Evolutionary conservation across 139 green algal genomes (phyloP).

Genomic region (Chlorella sp.): DNA sequence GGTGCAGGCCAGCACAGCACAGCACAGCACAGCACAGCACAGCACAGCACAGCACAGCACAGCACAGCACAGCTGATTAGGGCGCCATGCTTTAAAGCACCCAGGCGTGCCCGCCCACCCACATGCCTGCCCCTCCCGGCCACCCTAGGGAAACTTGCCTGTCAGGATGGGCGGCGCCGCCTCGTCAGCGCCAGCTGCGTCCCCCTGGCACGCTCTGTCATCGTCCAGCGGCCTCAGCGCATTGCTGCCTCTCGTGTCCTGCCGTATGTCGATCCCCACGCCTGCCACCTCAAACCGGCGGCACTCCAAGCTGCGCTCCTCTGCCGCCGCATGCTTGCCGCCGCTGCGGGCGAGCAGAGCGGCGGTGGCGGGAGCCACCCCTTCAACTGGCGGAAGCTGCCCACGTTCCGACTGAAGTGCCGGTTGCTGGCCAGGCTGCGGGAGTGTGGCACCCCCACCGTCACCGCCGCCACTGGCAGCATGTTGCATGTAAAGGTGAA

Average conservation of each 20-base stretch:
- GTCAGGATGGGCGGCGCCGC: background rate
- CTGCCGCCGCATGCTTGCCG: too few relatives aligned
- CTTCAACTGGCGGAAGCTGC: background rate
- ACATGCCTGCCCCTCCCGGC: background rate
- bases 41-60: background rate
- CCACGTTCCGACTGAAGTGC: background rate
- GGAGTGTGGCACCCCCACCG: background rate
- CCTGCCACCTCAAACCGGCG: conserved; percentile 31
- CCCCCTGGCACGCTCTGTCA: background rate
- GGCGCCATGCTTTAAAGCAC: background rate
- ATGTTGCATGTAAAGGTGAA: too few relatives aligned
- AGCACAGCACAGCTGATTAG: background rate
- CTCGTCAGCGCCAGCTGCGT: background rate
- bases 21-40: background rate
- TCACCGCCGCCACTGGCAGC: background rate
- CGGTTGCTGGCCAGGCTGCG: background rate
- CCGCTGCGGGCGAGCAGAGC: background rate
- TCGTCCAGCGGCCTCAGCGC: conserved; percentile 27
- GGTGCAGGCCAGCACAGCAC: background rate
- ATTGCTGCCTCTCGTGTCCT: conserved; percentile 13
- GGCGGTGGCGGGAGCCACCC: background rate
- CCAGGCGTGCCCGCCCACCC: background rate
- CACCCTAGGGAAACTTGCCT: background rate
- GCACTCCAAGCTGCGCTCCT: conserved; percentile 1
- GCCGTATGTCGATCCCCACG: background rate